These are phyloP conservation scores for Cladosporium sp. DNA, from an alignment of 2,329 filamentous ascomycete species.

Conservation along the genomic window DNA sequence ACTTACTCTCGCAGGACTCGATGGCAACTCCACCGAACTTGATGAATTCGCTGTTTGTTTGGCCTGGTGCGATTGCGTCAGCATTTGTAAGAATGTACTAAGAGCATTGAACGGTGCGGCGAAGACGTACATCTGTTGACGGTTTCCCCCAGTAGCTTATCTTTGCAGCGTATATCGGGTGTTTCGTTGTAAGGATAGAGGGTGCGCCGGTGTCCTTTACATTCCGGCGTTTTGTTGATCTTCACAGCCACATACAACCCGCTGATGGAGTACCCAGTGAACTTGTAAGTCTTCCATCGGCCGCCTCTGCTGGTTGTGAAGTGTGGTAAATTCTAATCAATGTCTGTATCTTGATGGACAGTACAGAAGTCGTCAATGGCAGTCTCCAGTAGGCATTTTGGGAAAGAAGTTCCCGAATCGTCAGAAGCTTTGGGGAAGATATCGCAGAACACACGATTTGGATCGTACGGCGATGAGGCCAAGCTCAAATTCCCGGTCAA, in stretches of 20 bases:
- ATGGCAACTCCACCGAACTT: neutral
- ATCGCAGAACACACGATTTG: neutral
- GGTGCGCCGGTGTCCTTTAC: neutral
- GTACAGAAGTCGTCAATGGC: neutral
- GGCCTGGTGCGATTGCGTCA: neutral
- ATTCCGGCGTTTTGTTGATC: neutral
- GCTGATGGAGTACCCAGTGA: neutral
- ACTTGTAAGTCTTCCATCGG: neutral
- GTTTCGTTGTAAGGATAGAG: neutral
- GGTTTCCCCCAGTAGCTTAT: neutral
- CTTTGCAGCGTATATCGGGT: neutral
- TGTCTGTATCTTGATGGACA: neutral
- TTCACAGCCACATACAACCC: neutral
- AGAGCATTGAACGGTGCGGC: neutral
- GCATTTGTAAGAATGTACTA: neutral
- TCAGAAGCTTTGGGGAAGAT: neutral
- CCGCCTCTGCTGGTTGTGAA: neutral
- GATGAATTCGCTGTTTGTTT: neutral
- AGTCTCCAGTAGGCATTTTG: neutral
- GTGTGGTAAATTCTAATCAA: neutral
- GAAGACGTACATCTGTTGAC: neutral
- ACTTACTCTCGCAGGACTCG: neutral
- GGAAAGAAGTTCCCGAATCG: neutral
- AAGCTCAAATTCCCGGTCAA: neutral
- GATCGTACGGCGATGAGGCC: neutral